A percentile compares a stretch with the other conserved stretches of the same genome.
Conservation (phyloP, 306 rosid genomes). For the Rubus idaeus region DNA sequence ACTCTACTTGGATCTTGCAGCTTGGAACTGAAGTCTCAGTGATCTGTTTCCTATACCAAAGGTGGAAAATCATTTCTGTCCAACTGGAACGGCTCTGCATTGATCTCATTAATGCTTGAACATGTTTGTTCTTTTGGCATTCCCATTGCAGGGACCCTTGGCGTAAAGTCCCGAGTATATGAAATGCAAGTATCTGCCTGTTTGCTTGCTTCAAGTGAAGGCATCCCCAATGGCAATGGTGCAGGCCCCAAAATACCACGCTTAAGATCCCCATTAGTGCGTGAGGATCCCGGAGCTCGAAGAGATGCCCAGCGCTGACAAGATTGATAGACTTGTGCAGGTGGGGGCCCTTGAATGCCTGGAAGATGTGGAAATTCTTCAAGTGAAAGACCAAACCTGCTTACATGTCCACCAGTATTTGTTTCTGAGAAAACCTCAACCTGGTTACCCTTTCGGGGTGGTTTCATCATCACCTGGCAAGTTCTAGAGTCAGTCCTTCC, state of each 20-base stretch:
- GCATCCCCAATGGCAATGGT: slow-evolving; percentile 1
- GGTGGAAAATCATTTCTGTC: slow-evolving; percentile 28
- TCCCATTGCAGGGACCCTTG: slow-evolving; percentile 17
- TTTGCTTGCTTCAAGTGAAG: slow-evolving; percentile 24
- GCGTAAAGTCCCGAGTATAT: slow-evolving; percentile 7
- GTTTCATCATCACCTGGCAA: slow-evolving; percentile 7
- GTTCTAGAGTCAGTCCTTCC: slow-evolving; percentile 13
- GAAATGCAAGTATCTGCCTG: slow-evolving; percentile 30
- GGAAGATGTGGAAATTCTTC: slow-evolving; percentile 48
- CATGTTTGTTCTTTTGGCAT: slow-evolving; percentile 21
- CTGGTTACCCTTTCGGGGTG: slow-evolving; percentile 24
- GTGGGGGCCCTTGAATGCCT: slow-evolving; percentile 13
- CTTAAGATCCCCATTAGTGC: slow-evolving; percentile 1
- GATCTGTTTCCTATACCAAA: background rate
- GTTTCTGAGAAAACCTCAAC: slow-evolving; percentile 21
- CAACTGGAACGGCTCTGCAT: slow-evolving; percentile 22
- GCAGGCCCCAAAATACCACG: slow-evolving; percentile 27
- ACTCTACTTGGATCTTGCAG: background rate
- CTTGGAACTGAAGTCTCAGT: background rate
- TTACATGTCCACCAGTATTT: slow-evolving; percentile 3
- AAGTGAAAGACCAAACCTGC: slow-evolving; percentile 27
- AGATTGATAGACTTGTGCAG: slow-evolving; percentile 19
- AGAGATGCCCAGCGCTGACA: background rate
- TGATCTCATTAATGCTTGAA: background rate
- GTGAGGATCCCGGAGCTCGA: slow-evolving; percentile 14